Percentiles rank a stretch among this genome's conserved stretches.
Evolutionary conservation across 306 rosid genomes (phyloP).

Genomic region (Medicago arabica): DNA sequence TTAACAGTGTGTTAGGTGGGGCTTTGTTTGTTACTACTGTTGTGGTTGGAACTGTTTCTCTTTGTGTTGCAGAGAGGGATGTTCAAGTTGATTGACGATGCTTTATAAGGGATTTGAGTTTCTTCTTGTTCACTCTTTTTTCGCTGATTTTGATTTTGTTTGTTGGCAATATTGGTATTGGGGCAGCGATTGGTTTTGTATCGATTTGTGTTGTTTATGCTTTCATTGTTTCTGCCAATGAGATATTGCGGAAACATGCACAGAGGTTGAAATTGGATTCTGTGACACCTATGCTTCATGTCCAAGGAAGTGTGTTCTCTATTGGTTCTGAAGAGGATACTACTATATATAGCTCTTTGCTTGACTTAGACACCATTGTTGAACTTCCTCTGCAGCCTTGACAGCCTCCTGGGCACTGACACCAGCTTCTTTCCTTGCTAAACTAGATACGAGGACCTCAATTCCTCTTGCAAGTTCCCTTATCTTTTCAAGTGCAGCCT

Average conservation of each 20-base stretch:
- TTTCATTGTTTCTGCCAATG: constrained; percentile 80
- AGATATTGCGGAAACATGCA: constrained; percentile 74
- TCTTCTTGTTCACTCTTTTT: constrained; percentile 71
- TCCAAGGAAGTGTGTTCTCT: constrained; percentile 78
- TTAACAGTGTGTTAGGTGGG: constrained; percentile 96
- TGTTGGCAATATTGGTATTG: constrained; percentile 69
- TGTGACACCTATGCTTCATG: constrained; percentile 90
- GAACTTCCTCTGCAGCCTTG: too few species aligned
- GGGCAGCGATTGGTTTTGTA: constrained; percentile 68
- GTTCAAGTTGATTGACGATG: constrained; percentile 74
- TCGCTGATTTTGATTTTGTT: constrained; percentile 69
- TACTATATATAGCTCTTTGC: constrained; percentile 68
- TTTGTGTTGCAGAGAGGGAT: constrained; percentile 70
- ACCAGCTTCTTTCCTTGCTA: too few species aligned
- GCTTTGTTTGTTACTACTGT: constrained; percentile 90
- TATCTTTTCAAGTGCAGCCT: too few species aligned
- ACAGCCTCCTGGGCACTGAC: too few species aligned
- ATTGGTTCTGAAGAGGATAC: constrained; percentile 74
- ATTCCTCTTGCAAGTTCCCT: too few species aligned
- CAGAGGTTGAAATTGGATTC: constrained; percentile 67
- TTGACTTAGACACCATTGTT: constrained; percentile 62
- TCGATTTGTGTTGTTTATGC: constrained; percentile 82
- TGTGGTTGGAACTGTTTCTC: constrained; percentile 85
- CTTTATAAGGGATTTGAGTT: constrained; percentile 87
- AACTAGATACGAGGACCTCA: too few species aligned